Conservation (phyloP, 2,329 filamentous ascomycete genomes). For the Setomelanomma holmii region DNA sequence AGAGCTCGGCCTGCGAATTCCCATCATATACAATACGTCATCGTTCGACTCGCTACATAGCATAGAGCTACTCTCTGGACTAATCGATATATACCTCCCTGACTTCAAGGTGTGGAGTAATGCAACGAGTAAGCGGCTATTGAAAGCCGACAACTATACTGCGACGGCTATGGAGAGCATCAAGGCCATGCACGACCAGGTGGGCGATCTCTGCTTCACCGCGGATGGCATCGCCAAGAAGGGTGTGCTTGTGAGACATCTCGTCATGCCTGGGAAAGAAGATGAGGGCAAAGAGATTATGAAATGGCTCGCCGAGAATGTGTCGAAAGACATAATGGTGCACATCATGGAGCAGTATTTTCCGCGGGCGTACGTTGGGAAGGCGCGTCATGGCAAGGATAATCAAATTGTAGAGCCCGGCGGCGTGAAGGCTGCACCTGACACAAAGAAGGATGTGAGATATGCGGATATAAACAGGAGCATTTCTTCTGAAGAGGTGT, state of each 20-base stretch:
- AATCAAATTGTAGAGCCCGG: constrained; percentile 40
- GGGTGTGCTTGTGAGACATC: constrained; percentile 76
- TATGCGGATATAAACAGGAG: constrained; percentile 83
- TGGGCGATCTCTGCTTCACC: constrained; percentile 84
- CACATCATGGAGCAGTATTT: constrained; percentile 92
- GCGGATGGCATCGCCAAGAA: constrained; percentile 80
- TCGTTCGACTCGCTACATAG: constrained; percentile 79
- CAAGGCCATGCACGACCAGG: constrained; percentile 79
- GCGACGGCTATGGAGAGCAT: constrained; percentile 77
- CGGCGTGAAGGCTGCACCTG: constrained; percentile 25
- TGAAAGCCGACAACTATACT: constrained; percentile 81
- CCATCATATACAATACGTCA: constrained; percentile 86
- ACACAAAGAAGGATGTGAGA: constrained; percentile 58
- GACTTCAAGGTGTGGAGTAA: constrained; percentile 85
- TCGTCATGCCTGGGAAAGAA: constrained; percentile 84
- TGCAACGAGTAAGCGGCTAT: constrained; percentile 70
- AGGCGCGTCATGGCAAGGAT: constrained; percentile 57
- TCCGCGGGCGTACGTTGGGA: constrained; percentile 82
- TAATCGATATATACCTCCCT: constrained; percentile 86
- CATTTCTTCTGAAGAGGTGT: constrained; percentile 70
- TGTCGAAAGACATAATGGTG: constrained; percentile 78
- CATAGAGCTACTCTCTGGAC: constrained; percentile 74
- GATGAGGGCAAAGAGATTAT: constrained; percentile 77
- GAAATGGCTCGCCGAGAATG: constrained; percentile 74
- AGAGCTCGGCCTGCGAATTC: constrained; percentile 72